A percentile compares a stretch with the other conserved stretches of the same genome.
phyloP scores from a whole-genome alignment of 805 yeast species.

The Scheffersomyces ergatensis region DNA sequence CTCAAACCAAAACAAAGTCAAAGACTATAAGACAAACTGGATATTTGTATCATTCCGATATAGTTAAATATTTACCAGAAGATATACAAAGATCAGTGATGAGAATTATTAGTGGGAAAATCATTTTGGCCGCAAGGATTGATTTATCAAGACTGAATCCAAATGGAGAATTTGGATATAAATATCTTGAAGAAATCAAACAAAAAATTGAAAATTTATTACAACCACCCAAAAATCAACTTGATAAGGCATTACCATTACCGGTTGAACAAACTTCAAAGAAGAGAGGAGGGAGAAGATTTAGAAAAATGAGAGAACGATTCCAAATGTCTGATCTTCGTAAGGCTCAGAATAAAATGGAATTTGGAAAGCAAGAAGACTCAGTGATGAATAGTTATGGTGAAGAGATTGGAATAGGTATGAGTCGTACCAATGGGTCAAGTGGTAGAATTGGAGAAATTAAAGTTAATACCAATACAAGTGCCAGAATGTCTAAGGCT shows the following conservation, averaged over 20 bases:
- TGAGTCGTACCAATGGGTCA: constrained; percentile 43
- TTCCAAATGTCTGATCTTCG: constrained; percentile 78
- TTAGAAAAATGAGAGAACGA: constrained; percentile 77
- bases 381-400: constrained; percentile 64
- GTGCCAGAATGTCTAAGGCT: constrained; percentile 59
- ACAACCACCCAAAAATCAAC: constrained; percentile 70
- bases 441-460: constrained; percentile 20
- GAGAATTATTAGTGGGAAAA: constrained; percentile 76
- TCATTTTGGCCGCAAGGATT: constrained; percentile 78
- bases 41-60: constrained; percentile 56
- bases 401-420: constrained; percentile 81
- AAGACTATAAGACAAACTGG: constrained; percentile 63
- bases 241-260: constrained; percentile 62
- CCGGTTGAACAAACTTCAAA: constrained; percentile 78
- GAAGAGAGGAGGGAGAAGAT: constrained; percentile 81
- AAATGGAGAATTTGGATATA: constrained; percentile 55
- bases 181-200: constrained; percentile 59
- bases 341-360: constrained; percentile 80
- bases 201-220: constrained; percentile 67
- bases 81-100: constrained; percentile 66
- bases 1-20: constrained; percentile 21
- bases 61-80: constrained; percentile 58
- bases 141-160: constrained; percentile 50
- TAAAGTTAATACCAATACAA: constrained; percentile 44
- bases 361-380: constrained; percentile 74